Base-by-base conservation (phyloP, 805 yeast genomes). In the Diddensiella santjacobensis region DNA sequence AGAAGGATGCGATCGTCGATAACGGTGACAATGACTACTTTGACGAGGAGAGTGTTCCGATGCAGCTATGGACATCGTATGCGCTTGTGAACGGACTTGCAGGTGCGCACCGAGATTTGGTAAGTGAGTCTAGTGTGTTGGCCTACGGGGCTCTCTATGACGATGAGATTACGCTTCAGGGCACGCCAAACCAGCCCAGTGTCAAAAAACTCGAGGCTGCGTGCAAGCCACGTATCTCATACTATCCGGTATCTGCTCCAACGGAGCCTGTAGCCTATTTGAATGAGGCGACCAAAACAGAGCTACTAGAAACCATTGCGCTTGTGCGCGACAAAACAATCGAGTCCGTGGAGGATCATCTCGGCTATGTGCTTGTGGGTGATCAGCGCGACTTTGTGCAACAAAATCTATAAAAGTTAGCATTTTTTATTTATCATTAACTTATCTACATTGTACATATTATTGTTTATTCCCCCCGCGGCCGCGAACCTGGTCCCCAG, bases 401-500 rank as follows among this genome's bases (percentile, higher is more conserved):
- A 6, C 41, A 38, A 38, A 20, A 38, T 35, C 18, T 35, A 17
- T 10, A 17, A 11, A 15, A 5, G 19, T 38, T 15, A 23, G 8
- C 41, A 15, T 18, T 11, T 38, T 15, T 8, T 15, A 38, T 10
- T 6, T 15, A 38, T 18, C 5, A 11, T 38, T 18, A 20, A 8
- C 15, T 15, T 38, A 8, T 8, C 5, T 38, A 6, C 19, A 38
- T 10, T 8, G 5, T 17, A 17, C 5, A 20, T 8, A 19, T 23
- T 5, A 8, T 8, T 8, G 41, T 6, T 38, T 15, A 20, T 20
- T 36, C 40, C 10, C 55, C 55, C 29, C 38, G 44, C 13, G 57
- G 55, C 41, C 45, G 47, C 11, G 96, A 80, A 69, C 85, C 87
- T 31, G 98, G 99, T 1, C 99, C 99, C 99, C 99, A 93, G 64